Base-by-base conservation (phyloP, 2,329 filamentous ascomycete species). In the Colletotrichum liriopes region DNA sequence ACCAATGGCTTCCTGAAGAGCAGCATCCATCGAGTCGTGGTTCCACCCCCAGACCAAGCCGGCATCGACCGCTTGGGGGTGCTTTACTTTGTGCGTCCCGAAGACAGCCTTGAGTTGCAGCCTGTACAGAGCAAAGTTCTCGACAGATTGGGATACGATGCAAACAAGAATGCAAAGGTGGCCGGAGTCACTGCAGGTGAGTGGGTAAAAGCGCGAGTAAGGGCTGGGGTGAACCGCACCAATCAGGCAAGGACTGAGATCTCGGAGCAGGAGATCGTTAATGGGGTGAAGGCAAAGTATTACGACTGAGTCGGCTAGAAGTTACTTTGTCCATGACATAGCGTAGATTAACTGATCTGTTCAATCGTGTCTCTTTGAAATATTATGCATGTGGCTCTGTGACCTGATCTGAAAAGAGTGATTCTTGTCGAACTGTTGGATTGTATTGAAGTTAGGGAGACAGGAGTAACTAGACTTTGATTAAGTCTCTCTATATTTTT, bases 51-150 rank as follows among this genome's bases (percentile, higher is more conserved):
- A 0, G 84, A 86, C 70, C 84, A 86, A 75, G 77, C 82, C 23
- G 77, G 84, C 37, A 75, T 85, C 16, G 84, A 87, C 65, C 82
- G 87, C 0, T 79, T 87, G 4, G 87, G 88, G 0, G 78, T 89
- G 1, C 74, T 84, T n/a, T 84, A 84, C 66, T 84, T 84, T 70
- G 79, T 82, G 8, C 73, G 82, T 20, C 81, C 81, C 0, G 81
- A 82, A 51, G 80, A 82, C 23, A 76, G 74, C 39, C 75, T 81
- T 2, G 78, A 80, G 71, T 68, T 83, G 49, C 73, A 74, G 18
- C 78, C 81, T 0, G 77, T 82, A 0, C 75, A 73, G 1, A 83
- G 81, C 65, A 67, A 52, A 6, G 79, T 83, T 14, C 75, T 83
- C 7, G 73, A 79, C 71, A 74, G 79, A 3, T 74, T 83, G 1